Percentiles rank a stretch among this genome's conserved stretches.
These are phyloP conservation scores for Podosphaera fusca DNA, from an alignment of 2,329 filamentous ascomycete species.

Conservation along the genomic window DNA sequence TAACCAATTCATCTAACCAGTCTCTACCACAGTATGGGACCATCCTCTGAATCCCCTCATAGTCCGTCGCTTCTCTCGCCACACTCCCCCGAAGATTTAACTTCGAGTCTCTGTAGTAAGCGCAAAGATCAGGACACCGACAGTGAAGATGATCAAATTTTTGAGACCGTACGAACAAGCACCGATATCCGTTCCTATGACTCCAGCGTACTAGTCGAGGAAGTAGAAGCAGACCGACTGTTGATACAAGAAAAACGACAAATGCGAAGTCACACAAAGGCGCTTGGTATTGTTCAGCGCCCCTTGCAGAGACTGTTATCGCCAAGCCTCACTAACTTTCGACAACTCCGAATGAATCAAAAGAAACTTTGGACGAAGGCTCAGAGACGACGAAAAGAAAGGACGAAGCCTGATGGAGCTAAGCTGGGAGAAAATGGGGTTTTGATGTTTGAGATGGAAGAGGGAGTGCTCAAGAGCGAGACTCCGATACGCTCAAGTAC, in stretches of 20 bases:
- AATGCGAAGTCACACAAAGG: conserved; percentile 17
- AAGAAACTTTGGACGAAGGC: conserved; percentile 15
- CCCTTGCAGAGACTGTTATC: conserved; percentile 19
- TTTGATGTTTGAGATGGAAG: conserved; percentile 84
- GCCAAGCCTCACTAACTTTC: conserved; percentile 13
- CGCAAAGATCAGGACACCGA: conserved; percentile 53
- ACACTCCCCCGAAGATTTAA: too few species aligned
- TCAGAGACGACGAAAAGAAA: conserved; percentile 25
- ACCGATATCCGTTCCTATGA: conserved; percentile 48
- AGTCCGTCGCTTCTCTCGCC: too few species aligned
- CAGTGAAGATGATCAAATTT: conserved; percentile 50
- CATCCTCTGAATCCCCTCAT: too few species aligned
- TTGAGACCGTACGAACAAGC: conserved; percentile 42
- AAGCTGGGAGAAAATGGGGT: conserved; percentile 42
- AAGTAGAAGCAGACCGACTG: conserved; percentile 45
- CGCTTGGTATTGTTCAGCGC: conserved; percentile 12
- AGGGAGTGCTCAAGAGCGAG: conserved; percentile 46
- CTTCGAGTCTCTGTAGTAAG: conserved; percentile 16
- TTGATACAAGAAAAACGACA: conserved; percentile 29
- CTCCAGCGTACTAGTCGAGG: conserved; percentile 46
- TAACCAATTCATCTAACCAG: too few species aligned
- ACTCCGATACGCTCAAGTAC: conserved; percentile 39
- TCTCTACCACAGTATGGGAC: too few species aligned
- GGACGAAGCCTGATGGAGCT: conserved; percentile 27
- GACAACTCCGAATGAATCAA: conserved; percentile 3